Evolutionary conservation across 2,329 filamentous ascomycete species (phyloP).

Genomic region (Cercospora citrullina): DNA sequence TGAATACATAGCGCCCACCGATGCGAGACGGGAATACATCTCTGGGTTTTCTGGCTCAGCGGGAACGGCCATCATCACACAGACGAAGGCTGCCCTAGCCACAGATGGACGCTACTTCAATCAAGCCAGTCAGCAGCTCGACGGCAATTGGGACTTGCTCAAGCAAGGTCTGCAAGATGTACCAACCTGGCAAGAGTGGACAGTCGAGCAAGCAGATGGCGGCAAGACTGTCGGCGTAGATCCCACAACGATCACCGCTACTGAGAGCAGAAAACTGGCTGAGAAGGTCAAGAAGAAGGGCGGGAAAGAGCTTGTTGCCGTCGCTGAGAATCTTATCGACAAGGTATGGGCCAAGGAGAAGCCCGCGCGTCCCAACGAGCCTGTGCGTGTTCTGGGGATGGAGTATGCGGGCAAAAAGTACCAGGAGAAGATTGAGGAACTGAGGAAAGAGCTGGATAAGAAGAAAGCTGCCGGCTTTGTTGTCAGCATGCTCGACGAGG

Average conservation of each 20-base stretch:
- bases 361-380: constrained; percentile 73
- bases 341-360: constrained; percentile 77
- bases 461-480: constrained; percentile 85
- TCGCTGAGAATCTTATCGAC: constrained; percentile 86
- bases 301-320: constrained; percentile 70
- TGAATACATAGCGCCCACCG: constrained; percentile 96
- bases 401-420: constrained; percentile 81
- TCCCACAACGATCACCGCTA: constrained; percentile 76
- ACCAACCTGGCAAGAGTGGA: constrained; percentile 97
- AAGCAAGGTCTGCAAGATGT: constrained; percentile 94
- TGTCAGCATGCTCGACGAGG: constrained; percentile 91
- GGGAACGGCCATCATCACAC: constrained; percentile 85
- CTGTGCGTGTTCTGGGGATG: constrained; percentile 68
- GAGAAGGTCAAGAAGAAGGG: constrained; percentile 87
- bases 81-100: constrained; percentile 81
- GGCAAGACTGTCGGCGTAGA: constrained; percentile 91
- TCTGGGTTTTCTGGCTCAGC: constrained; percentile 94
- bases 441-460: constrained; percentile 89
- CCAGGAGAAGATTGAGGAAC: constrained; percentile 76
- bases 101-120: constrained; percentile 99
- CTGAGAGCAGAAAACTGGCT: constrained; percentile 70
- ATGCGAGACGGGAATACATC: constrained; percentile 87
- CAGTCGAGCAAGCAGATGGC: constrained; percentile 75
- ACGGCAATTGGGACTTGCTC: constrained; percentile 84
- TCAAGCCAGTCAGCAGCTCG: constrained; percentile 87